These are phyloP conservation scores for Symbiodinium pilosum DNA, from an alignment of 73 alveolate species.

Conservation along the genomic window DNA sequence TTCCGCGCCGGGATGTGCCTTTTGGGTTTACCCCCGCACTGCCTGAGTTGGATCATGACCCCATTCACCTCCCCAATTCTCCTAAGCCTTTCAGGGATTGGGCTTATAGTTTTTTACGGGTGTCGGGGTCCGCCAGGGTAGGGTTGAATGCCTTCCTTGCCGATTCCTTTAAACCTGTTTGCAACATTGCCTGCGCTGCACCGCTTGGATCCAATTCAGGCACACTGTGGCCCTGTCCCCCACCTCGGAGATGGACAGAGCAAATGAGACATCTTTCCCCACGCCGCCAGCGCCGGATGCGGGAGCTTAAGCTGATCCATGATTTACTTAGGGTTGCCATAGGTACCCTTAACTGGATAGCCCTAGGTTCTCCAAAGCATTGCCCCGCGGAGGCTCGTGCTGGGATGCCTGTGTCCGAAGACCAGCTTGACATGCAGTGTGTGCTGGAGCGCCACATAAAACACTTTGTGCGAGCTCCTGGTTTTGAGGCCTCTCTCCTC, in stretches of 20 bases:
- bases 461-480: background rate
- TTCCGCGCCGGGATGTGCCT: background rate
- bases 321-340: background rate
- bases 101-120: background rate
- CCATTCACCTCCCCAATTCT: background rate
- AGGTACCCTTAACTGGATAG: background rate
- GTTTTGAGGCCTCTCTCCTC: background rate
- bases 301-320: background rate
- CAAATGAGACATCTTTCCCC: background rate
- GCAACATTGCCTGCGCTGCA: background rate
- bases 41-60: background rate
- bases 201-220: background rate
- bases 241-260: conserved; percentile 15
- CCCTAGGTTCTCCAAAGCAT: background rate
- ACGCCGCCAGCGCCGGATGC: background rate
- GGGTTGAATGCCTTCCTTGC: background rate
- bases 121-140: background rate
- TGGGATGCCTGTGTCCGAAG: background rate
- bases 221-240: conserved; percentile 44
- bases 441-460: background rate
- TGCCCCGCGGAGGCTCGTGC: background rate
- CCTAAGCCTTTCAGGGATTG: too few species aligned
- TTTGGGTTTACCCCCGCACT: background rate
- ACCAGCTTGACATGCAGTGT: background rate
- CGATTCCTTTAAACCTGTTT: background rate